Base-by-base conservation (phyloP, 257 asterid species). In the Solanum commersonii region DNA sequence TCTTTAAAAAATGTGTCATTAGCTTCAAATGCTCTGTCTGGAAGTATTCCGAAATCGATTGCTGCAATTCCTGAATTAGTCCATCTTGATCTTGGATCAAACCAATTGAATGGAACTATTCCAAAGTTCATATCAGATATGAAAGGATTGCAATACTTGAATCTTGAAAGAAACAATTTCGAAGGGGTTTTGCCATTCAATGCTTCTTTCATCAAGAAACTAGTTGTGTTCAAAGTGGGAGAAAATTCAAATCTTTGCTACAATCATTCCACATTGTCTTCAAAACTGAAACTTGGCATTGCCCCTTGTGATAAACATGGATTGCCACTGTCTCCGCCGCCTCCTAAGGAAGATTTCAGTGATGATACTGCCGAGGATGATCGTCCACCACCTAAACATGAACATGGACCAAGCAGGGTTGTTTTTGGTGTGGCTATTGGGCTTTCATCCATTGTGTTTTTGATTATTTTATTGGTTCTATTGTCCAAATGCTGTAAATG, bases 351-450 rank as follows among this genome's bases (percentile, higher is more conserved):
- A n/a, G 88, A 95, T 27, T 40, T 91, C 4, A 91, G 88, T 59
- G 93, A 91, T 10, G 92, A 89, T 60, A 93, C 91, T 27, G 91
- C 86, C 44, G 91, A 85, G 71, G 93, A 85, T 38, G 90, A 88
- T 25, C 15, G 46, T 77, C 63, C 73, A 72, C 73, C 35, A 79
- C 90, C 74, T 82, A 93, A 86, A 37, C 93, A 87, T 88, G 94
- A 92, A 63, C 90, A 78, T 84, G 99, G 99, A 2, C 98, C 99
- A 76, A 97, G 89, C 92, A 97, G 93, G 96, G 91, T 95, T 87
- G 99, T 97, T 90, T 96, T 97, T 84, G 98, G 98, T 44, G 92
- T 96, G 87, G 98, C 99, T 3, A 94, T 97, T 90, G 98, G 94
- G 63, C 95, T 97, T 20, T 96, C 99, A 35, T 92, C 98, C 10